phyloP scores from a whole-genome alignment of 2,329 filamentous ascomycete species.

The Purpureocillium lavendulum region DNA sequence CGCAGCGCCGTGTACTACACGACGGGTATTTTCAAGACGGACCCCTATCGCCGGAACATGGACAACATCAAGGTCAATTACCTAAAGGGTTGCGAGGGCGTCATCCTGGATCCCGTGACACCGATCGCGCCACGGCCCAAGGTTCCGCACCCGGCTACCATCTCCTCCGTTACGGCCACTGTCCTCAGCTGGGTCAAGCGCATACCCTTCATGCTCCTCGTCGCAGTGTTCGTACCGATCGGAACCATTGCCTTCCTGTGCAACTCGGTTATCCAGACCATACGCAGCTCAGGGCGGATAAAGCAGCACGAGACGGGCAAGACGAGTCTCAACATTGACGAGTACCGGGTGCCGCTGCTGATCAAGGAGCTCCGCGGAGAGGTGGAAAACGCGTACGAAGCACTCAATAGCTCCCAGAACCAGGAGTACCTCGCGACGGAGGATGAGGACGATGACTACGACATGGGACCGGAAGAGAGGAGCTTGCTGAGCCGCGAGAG shows the following conservation, averaged over 20 bases:
- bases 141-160: constrained; percentile 14
- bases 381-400: constrained; percentile 71
- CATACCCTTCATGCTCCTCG: constrained; percentile 54
- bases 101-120: constrained; percentile 62
- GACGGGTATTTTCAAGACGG: constrained; percentile 64
- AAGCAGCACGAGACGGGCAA: constrained; percentile 65
- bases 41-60: constrained; percentile 61
- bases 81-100: constrained; percentile 61
- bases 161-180: constrained; percentile 23
- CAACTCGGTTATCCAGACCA: constrained; percentile 69
- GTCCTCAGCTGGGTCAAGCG: constrained; percentile 33
- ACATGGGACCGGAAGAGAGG: constrained; percentile 29
- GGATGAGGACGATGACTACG: constrained; percentile 31
- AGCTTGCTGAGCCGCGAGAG: constrained; percentile 31
- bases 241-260: constrained; percentile 62
- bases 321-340: constrained; percentile 56
- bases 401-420: constrained; percentile 57
- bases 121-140: constrained; percentile 46
- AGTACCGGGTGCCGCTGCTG: constrained; percentile 69
- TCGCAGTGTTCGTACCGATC: constrained; percentile 66
- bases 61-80: constrained; percentile 65
- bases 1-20: constrained; percentile 77
- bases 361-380: constrained; percentile 67
- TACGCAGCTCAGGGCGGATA: constrained; percentile 67
- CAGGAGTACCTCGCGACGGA: constrained; percentile 62